These are phyloP conservation scores for Papilionanthe hybrid DNA, from an alignment of 116 monocot genomes.

Conservation along the genomic window DNA sequence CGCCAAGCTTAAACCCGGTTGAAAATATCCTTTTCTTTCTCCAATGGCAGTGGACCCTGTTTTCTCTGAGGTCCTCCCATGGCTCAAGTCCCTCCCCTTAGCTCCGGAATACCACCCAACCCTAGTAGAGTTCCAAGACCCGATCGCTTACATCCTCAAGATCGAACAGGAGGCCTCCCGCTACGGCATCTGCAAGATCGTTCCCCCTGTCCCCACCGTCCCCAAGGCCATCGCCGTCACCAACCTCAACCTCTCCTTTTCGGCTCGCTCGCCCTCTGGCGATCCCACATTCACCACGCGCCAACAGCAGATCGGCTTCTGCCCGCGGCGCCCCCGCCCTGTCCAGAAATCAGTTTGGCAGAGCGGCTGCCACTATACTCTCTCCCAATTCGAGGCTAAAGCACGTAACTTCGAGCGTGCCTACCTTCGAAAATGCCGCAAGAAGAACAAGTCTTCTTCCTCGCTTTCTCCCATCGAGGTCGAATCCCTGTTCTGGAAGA, in stretches of 20 bases:
- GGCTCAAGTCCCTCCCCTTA: slow-evolving; percentile 65
- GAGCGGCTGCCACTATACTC: slow-evolving; percentile 62
- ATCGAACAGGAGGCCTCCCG: slow-evolving; percentile 65
- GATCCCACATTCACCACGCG: slow-evolving; percentile 63
- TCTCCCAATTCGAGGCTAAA: slow-evolving; percentile 64
- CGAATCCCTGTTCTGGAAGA: slow-evolving; percentile 78
- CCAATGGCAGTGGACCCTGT: slow-evolving; percentile 10
- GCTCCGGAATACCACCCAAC: slow-evolving; percentile 86
- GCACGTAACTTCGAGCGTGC: slow-evolving; percentile 55
- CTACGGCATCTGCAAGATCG: slow-evolving; percentile 90
- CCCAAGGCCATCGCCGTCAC: slow-evolving; percentile 47
- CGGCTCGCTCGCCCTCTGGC: slow-evolving; percentile 18
- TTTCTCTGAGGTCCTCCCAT: slow-evolving; percentile 37
- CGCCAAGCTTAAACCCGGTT: neutral
- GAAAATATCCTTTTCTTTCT: neutral
- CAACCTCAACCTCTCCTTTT: slow-evolving; percentile 63
- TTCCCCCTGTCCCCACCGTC: slow-evolving; percentile 62
- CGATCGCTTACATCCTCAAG: slow-evolving; percentile 75
- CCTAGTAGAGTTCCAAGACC: slow-evolving; percentile 68
- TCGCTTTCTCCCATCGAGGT: slow-evolving; percentile 34
- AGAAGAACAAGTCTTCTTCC: slow-evolving; percentile 16
- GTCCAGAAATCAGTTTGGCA: slow-evolving; percentile 80
- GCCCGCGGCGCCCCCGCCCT: slow-evolving; percentile 64
- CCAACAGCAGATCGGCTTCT: slow-evolving; percentile 82
- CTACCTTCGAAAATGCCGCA: slow-evolving; percentile 23